Conservation (phyloP, 2,329 filamentous ascomycete species). For the Trichoderma lentiforme region DNA sequence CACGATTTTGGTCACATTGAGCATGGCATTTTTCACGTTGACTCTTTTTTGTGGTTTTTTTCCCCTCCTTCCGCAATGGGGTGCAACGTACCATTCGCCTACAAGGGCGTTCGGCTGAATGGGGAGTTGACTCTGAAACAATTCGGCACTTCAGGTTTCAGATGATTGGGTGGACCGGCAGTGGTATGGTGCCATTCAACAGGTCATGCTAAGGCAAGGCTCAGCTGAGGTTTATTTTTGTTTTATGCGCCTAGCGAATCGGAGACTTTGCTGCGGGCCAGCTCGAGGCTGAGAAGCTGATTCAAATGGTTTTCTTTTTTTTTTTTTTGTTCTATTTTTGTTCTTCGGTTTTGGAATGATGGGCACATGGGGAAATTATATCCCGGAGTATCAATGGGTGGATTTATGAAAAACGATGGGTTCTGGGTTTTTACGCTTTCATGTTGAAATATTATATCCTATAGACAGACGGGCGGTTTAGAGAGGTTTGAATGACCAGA, state of each 20-base stretch:
- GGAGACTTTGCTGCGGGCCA: not conserved
- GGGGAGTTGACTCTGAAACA: constrained; percentile 12
- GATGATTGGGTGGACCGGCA: not conserved
- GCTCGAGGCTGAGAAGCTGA: not conserved
- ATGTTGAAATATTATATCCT: constrained; percentile 11
- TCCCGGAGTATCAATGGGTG: not conserved
- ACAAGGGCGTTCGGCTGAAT: not conserved
- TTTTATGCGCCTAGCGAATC: not conserved
- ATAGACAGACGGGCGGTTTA: not conserved
- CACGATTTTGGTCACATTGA: not conserved
- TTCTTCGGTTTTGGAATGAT: not conserved
- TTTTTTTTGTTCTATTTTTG: not conserved
- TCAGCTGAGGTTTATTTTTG: constrained; percentile 5
- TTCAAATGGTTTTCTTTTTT: not conserved
- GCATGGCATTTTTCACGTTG: not conserved
- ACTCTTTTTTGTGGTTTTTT: not conserved
- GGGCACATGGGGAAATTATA: not conserved
- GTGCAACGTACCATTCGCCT: constrained; percentile 6
- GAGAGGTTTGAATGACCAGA: not conserved
- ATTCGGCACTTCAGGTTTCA: constrained; percentile 11
- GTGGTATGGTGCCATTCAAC: constrained; percentile 1
- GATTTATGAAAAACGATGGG: not conserved
- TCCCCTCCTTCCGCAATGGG: not conserved
- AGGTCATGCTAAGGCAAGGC: not conserved
- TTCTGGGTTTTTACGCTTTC: not conserved